Evolutionary conservation across 305 asterid genomes (phyloP).

Genomic region (Fraxinus ornus): DNA sequence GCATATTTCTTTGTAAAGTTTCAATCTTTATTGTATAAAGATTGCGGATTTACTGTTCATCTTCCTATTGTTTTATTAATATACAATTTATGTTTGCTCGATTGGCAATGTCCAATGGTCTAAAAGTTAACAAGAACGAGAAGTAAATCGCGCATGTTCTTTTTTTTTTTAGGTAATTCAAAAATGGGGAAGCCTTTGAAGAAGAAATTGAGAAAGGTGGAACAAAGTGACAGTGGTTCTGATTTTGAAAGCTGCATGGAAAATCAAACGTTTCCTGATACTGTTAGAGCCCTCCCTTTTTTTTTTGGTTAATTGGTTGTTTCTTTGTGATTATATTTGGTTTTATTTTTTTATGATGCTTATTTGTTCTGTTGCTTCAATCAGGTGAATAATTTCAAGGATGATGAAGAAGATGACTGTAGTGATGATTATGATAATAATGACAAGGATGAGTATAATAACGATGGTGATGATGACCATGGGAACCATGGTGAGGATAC

Average conservation of each 20-base stretch:
- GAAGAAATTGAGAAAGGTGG: conserved; percentile 39
- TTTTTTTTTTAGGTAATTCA: neutral
- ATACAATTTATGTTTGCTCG: neutral
- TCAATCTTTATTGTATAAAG: neutral
- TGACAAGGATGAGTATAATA: neutral
- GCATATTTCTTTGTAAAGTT: neutral
- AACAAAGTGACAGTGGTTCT: conserved; percentile 47
- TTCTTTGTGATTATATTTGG: neutral
- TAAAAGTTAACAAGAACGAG: neutral
- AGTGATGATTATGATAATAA: conserved; percentile 7
- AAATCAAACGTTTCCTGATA: conserved; percentile 23
- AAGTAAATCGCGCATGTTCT: neutral
- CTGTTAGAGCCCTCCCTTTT: conserved; percentile 18
- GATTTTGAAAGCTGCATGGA: conserved; percentile 43
- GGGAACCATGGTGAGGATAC: neutral
- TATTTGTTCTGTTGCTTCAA: neutral
- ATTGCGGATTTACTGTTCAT: neutral
- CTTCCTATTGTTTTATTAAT: neutral
- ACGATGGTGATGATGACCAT: neutral
- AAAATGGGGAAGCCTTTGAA: conserved; percentile 35
- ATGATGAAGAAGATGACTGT: conserved; percentile 9
- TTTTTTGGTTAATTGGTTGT: neutral
- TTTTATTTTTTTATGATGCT: neutral
- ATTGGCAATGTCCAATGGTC: neutral
- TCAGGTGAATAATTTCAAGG: conserved; percentile 18